Evolutionary conservation across 768 basidiomycete genomes (phyloP).

Genomic region (Pleurotus pulmonarius): DNA sequence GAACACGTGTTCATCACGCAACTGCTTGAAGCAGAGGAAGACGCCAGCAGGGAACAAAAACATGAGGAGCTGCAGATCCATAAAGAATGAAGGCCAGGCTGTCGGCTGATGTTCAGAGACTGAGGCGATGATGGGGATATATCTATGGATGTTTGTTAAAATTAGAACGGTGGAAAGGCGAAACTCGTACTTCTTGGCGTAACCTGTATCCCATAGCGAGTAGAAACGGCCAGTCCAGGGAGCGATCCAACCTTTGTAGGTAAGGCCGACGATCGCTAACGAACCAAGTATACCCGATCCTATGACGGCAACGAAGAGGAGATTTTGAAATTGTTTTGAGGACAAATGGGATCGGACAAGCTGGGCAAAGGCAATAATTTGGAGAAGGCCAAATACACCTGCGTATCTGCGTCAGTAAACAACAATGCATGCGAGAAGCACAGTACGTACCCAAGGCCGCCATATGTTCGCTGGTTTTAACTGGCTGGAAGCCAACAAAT

Average conservation of each 20-base stretch:
- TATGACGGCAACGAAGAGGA: slow-evolving; percentile 70
- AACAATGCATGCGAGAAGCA: neutral
- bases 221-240: slow-evolving; percentile 99
- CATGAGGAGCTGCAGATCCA: slow-evolving; percentile 97
- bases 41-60: slow-evolving; percentile 98
- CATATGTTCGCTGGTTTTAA: slow-evolving; percentile 98
- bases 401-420: slow-evolving; percentile 12
- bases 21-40: slow-evolving; percentile 86
- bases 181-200: slow-evolving; percentile 84
- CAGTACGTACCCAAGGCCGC: slow-evolving; percentile 76
- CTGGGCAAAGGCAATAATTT: slow-evolving; percentile 92
- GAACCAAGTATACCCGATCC: slow-evolving; percentile 69
- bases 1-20: slow-evolving; percentile 96
- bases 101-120: slow-evolving; percentile 99
- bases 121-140: slow-evolving; percentile 97
- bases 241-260: slow-evolving; percentile 92
- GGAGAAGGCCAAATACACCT: slow-evolving; percentile 95
- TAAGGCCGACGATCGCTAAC: slow-evolving; percentile 71
- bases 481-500: slow-evolving; percentile 99
- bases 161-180: slow-evolving; percentile 1
- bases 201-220: slow-evolving; percentile 98
- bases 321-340: slow-evolving; percentile 85
- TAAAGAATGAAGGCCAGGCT: slow-evolving; percentile 99
- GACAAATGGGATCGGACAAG: slow-evolving; percentile 87
- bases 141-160: slow-evolving; percentile 37